These are phyloP conservation scores for Xerocomus spinulosus DNA, from an alignment of 768 basidiomycete species.

Conservation along the genomic window DNA sequence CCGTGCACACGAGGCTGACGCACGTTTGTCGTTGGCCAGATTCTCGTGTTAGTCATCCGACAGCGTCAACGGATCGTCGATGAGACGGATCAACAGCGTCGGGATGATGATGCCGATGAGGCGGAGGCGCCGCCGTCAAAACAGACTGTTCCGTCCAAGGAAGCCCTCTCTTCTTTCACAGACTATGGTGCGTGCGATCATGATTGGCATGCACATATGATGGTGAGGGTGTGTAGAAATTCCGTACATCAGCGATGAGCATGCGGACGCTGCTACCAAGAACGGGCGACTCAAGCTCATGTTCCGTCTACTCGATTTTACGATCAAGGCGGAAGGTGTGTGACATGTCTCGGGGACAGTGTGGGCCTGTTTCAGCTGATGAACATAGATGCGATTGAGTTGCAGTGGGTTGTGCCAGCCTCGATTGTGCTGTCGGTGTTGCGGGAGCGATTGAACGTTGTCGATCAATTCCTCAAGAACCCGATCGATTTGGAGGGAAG, in stretches of 20 bases:
- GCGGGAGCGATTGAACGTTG: slow-evolving; percentile 63
- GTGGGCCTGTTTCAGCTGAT: slow-evolving; percentile 6
- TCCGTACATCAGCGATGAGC: slow-evolving; percentile 69
- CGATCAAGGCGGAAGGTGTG: slow-evolving; percentile 61
- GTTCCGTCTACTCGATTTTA: slow-evolving; percentile 75
- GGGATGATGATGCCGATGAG: slow-evolving; percentile 36
- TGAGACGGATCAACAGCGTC: slow-evolving; percentile 47
- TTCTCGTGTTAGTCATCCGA: slow-evolving; percentile 54
- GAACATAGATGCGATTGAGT: slow-evolving; percentile 55
- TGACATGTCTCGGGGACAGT: background rate
- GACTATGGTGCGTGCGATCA: slow-evolving; percentile 61
- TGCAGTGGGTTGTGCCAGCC: slow-evolving; percentile 84
- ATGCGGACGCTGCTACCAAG: slow-evolving; percentile 71
- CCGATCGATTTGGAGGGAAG: slow-evolving; percentile 82
- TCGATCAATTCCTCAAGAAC: slow-evolving; percentile 75
- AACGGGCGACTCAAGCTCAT: slow-evolving; percentile 80
- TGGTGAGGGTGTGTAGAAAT: slow-evolving; percentile 51
- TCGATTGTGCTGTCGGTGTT: slow-evolving; percentile 64
- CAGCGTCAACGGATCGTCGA: slow-evolving; percentile 58
- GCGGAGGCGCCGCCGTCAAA: slow-evolving; percentile 27
- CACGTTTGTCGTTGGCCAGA: slow-evolving; percentile 37
- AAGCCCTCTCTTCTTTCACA: slow-evolving; percentile 62
- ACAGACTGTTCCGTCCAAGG: slow-evolving; percentile 51
- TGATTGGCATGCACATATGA: background rate
- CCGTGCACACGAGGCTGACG: slow-evolving; percentile 18